Evolutionary conservation across 192 early-diverging fungal genomes (phyloP), one percentile per base, ranked within the genome.

Genomic region (Dissophora globulifera): DNA sequence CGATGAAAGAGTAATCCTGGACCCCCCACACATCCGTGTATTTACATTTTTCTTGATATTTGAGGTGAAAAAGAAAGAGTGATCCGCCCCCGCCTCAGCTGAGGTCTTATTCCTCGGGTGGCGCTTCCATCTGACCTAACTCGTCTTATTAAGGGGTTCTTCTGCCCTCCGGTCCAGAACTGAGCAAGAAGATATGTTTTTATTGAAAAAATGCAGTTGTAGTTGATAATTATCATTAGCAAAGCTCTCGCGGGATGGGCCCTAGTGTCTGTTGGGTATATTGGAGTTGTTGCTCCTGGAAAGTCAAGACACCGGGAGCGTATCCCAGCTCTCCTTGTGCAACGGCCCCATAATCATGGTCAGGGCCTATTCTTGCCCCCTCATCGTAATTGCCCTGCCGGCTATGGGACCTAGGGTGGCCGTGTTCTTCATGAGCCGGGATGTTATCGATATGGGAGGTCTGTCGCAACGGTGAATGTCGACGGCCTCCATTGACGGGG

Each of bases 21-120:
- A 38, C 11, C 19, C 0, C n/a, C 51, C 6, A 53, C 63, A 66
- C 63, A 53, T 66, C 52, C n/a, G n/a, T n/a, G 54, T 67, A 67
- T 58, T 67, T 67, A 67, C 65, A 67, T 67, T 67, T 67, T 67
- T 67, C 65, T 67, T 67, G 65, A 29, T 67, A 50, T 47, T 42
- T 51, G 26, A 31, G 42, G 57, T 67, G 65, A 67, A 67, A 67
- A 67, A 67, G 65, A 67, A 67, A 67, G 65, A 67, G 45, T 41
- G 65, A 58, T 23, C 65, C 40, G 33, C 13, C 38, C 65, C 32
- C 10, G 45, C 30, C 27, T 4, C 5, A n/a, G 29, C 5, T 2
- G 23, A 6, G 4, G 16, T 32, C 45, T 49, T 60, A 60, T 33
- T 5, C 43, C 16, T 6, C 35, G 6, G 35, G 35, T 38, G 35